These are phyloP conservation scores for Jamesozyma hellenica DNA, from an alignment of 805 yeast species.

Conservation along the genomic window DNA sequence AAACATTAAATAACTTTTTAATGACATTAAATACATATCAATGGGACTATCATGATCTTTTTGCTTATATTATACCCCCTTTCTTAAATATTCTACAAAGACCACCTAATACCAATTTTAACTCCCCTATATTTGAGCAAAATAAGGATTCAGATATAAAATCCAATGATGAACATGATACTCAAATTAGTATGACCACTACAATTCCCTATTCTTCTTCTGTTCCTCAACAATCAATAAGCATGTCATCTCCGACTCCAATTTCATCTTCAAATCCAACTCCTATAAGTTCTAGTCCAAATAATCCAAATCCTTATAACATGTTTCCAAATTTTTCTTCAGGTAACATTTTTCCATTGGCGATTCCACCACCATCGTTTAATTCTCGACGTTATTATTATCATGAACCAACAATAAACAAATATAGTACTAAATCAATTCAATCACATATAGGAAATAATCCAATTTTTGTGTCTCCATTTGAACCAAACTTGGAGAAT, in stretches of 20 bases:
- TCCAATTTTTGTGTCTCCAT: neutral
- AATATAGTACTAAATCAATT: neutral
- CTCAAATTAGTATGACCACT: neutral
- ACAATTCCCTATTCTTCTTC: neutral
- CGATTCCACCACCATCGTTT: constrained; percentile 1
- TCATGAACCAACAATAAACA: neutral
- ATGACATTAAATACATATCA: constrained; percentile 23
- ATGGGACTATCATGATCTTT: constrained; percentile 26
- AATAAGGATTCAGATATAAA: neutral
- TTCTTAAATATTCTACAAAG: neutral
- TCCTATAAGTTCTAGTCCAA: neutral
- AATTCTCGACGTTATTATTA: neutral
- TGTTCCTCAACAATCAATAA: neutral
- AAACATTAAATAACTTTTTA: constrained; percentile 19
- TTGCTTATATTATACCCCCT: constrained; percentile 20
- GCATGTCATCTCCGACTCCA: neutral
- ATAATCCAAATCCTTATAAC: neutral
- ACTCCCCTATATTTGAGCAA: neutral
- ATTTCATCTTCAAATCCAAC: neutral
- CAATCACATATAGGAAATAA: neutral
- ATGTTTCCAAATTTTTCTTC: neutral
- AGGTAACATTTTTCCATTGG: neutral
- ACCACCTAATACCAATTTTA: neutral
- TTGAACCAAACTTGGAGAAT: neutral
- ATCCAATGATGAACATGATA: too few relatives aligned